These are phyloP conservation scores for Podila horticola DNA, from an alignment of 192 early-diverging fungal genomes.

Conservation along the genomic window DNA sequence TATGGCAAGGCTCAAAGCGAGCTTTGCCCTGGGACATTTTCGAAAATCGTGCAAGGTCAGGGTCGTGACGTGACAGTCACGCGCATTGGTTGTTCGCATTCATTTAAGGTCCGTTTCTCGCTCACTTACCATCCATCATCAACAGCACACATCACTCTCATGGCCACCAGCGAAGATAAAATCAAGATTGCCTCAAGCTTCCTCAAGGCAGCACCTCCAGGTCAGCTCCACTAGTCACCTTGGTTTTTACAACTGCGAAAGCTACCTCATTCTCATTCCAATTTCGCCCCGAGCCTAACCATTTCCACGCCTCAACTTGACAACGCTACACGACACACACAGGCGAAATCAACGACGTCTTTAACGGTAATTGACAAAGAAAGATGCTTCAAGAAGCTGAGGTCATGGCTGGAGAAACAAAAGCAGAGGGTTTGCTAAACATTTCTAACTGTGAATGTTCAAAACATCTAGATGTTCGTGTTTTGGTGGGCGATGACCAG, in stretches of 20 bases:
- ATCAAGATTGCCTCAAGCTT: conserved; percentile 81
- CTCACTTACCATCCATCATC: not conserved
- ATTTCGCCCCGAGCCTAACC: too few species aligned
- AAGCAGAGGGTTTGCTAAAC: too few species aligned
- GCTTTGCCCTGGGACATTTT: too few species aligned
- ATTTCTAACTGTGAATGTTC: too few species aligned
- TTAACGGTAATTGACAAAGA: conserved; percentile 78
- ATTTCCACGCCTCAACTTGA: not conserved
- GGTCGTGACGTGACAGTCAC: not conserved
- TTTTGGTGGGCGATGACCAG: conserved; percentile 83
- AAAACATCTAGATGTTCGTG: conserved; percentile 80
- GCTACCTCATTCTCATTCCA: too few species aligned
- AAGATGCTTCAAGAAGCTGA: too few species aligned
- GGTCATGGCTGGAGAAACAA: too few species aligned
- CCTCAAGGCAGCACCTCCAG: conserved; percentile 91
- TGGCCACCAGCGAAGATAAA: conserved; percentile 67
- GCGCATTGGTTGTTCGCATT: not conserved
- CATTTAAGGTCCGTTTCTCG: conserved; percentile 1
- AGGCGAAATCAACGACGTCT: conserved; percentile 93
- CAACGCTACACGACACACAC: not conserved
- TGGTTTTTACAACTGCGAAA: not conserved
- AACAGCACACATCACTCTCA: not conserved
- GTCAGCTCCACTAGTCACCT: conserved; percentile 33
- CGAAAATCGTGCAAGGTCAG: too few species aligned
- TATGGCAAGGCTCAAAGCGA: too few species aligned